These are phyloP conservation scores for Capsicum chinense DNA, from an alignment of 257 asterid genomes.

Conservation along the genomic window DNA sequence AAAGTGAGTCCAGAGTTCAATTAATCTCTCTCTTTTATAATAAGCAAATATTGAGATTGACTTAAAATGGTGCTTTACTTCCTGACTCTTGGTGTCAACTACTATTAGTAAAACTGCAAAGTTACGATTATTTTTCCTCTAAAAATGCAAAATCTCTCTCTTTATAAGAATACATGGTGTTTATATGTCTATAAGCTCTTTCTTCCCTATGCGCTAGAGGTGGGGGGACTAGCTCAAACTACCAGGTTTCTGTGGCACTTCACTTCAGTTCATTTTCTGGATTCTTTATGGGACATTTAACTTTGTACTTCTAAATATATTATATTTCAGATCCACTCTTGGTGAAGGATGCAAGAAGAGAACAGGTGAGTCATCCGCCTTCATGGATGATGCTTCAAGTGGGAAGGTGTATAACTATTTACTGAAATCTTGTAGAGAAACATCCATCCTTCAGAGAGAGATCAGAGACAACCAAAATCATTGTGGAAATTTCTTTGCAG, in stretches of 20 bases:
- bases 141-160: too few relatives aligned
- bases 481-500: conserved; percentile 97
- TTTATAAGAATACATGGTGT: not conserved
- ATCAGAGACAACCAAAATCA: conserved; percentile 98
- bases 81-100: too few relatives aligned
- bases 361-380: conserved; percentile 78
- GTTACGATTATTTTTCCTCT: not conserved
- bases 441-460: conserved; percentile 97
- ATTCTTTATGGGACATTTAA: conserved; percentile 2
- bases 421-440: conserved; percentile 92
- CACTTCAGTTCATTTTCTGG: not conserved
- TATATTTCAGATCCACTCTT: conserved; percentile 74
- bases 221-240: not conserved
- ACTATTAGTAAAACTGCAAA: not conserved
- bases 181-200: not conserved
- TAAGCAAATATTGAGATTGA: not conserved
- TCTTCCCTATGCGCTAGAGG: not conserved
- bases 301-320: conserved; percentile 26
- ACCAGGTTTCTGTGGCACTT: conserved; percentile 3
- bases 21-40: not conserved
- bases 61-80: not conserved
- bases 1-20: not conserved
- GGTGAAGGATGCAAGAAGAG: conserved; percentile 95
- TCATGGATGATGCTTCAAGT: conserved; percentile 99
- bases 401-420: conserved; percentile 95